These are phyloP conservation scores for Stipa capillata DNA, from an alignment of 176 grass and related monocot species.

Conservation along the genomic window DNA sequence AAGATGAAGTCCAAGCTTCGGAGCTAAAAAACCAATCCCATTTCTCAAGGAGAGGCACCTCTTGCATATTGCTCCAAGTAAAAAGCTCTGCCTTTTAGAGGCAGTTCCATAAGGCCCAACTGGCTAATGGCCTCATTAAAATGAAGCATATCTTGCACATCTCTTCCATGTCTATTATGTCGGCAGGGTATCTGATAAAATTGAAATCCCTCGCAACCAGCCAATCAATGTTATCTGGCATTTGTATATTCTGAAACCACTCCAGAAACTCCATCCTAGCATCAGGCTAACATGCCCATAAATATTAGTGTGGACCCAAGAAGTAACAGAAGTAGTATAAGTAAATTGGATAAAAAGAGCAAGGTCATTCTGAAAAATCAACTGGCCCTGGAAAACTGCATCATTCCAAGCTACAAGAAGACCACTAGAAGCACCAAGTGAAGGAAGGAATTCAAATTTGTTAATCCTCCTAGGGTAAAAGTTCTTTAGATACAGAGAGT, in stretches of 20 bases:
- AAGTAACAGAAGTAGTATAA: too few relatives aligned
- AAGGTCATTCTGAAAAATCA: background rate
- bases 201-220: background rate
- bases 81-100: background rate
- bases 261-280: background rate
- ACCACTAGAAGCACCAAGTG: background rate
- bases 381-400: background rate
- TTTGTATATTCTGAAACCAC: background rate
- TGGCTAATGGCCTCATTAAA: background rate
- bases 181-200: background rate
- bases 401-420: background rate
- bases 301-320: background rate
- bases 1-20: too few relatives aligned
- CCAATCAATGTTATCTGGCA: background rate
- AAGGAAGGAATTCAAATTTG: background rate
- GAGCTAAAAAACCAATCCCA: too few relatives aligned
- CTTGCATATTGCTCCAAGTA: background rate
- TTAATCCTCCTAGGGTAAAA: background rate
- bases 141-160: background rate
- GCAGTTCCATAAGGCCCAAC: background rate
- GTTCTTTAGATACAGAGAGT: background rate
- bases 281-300: background rate
- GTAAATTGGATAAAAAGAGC: background rate
- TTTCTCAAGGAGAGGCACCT: too few relatives aligned
- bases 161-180: background rate